phyloP scores from a whole-genome alignment of 2,329 filamentous ascomycete genomes.

The Clonostachys byssicola region DNA sequence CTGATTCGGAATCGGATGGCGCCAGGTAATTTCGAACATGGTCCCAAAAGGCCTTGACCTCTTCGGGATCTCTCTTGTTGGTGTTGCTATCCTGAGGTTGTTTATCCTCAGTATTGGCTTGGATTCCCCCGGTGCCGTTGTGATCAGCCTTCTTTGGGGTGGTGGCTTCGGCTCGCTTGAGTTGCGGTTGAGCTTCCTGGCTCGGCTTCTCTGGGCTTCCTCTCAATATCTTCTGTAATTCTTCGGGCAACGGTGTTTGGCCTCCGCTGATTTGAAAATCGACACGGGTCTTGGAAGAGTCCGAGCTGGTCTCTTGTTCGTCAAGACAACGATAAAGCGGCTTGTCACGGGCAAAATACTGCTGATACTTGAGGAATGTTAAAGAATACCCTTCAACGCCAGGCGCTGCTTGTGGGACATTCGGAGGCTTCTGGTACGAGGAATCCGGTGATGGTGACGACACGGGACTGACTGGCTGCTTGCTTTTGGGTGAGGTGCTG shows the following conservation, averaged over 20 bases:
- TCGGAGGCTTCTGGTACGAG: neutral
- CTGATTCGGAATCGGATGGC: slow-evolving; percentile 22
- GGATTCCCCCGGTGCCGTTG: neutral
- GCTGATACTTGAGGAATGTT: slow-evolving; percentile 22
- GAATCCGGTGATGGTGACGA: neutral
- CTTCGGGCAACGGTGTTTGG: no score
- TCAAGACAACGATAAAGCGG: slow-evolving; percentile 23
- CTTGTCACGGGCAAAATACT: slow-evolving; percentile 18
- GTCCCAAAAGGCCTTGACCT: slow-evolving; percentile 23
- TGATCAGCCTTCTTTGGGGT: neutral
- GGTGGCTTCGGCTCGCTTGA: neutral
- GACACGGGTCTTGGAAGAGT: neutral
- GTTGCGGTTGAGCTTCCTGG: neutral
- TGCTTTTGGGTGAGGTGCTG: neutral
- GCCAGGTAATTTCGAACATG: slow-evolving; percentile 19
- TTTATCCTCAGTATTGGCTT: neutral
- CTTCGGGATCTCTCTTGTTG: slow-evolving; percentile 9
- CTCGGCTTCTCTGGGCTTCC: neutral
- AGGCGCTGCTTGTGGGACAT: neutral
- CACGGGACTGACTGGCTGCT: neutral
- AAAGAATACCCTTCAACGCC: slow-evolving; percentile 22
- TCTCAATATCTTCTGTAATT: no score
- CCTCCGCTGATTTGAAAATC: no score
- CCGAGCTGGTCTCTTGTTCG: neutral
- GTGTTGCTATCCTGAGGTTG: neutral